Evolutionary conservation across 331 rosid species (phyloP).

Genomic region (Ulmus americana): DNA sequence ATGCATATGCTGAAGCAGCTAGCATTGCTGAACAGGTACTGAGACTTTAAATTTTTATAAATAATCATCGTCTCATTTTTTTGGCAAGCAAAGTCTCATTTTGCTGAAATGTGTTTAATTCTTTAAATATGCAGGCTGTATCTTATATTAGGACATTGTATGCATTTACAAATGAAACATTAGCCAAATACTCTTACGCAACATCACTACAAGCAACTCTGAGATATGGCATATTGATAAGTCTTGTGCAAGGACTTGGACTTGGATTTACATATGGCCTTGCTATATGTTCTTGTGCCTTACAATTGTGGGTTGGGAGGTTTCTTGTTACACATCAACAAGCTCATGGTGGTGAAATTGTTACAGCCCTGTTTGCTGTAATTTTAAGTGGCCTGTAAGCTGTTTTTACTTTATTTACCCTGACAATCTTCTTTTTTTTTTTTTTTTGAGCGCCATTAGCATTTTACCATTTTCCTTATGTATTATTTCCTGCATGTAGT

Average conservation of each 20-base stretch:
- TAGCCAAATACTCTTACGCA: constrained; percentile 96
- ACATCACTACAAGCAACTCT: constrained; percentile 99
- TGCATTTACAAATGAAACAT: constrained; percentile 93
- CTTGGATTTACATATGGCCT: constrained; percentile 99
- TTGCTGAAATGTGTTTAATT: constrained; percentile 31
- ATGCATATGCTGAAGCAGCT: constrained; percentile 99
- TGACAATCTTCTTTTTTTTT: not conserved
- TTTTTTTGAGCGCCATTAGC: not conserved
- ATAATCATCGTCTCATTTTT: not conserved
- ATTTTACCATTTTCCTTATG: constrained; percentile 23
- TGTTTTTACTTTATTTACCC: constrained; percentile 12
- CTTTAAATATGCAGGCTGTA: constrained; percentile 70
- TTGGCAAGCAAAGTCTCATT: constrained; percentile 13
- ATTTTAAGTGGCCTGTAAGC: constrained; percentile 99
- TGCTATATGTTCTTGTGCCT: constrained; percentile 98
- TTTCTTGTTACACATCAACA: constrained; percentile 45
- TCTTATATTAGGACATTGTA: constrained; percentile 81
- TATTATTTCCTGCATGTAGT: constrained; percentile 37
- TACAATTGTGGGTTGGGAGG: constrained; percentile 98
- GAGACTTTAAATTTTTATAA: not conserved
- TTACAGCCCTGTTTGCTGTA: constrained; percentile 89
- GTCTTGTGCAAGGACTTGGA: constrained; percentile 99
- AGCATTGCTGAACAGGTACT: constrained; percentile 95
- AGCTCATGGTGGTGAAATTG: constrained; percentile 94
- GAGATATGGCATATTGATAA: constrained; percentile 92